Evolutionary conservation across 2,329 filamentous ascomycete genomes (phyloP).

Genomic region (Fusarium phyllophilum): DNA sequence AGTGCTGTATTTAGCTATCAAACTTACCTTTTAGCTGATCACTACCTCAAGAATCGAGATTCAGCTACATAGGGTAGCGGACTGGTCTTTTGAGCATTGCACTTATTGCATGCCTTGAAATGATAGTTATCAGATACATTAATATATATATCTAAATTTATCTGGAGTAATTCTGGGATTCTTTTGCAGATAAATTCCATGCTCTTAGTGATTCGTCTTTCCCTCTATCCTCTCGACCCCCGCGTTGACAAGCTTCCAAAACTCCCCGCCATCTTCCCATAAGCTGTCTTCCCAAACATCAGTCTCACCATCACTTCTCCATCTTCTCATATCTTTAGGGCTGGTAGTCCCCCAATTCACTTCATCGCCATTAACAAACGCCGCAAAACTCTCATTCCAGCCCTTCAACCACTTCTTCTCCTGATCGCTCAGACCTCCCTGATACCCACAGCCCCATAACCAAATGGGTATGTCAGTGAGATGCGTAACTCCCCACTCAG

Average conservation of each 20-base stretch:
- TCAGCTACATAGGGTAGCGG: not conserved
- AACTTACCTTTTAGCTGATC: not conserved
- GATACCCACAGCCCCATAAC: not conserved
- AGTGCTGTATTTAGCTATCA: too few species aligned
- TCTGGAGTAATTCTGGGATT: rapidly evolving
- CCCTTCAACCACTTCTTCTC: not conserved
- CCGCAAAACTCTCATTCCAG: not conserved
- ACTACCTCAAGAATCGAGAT: not conserved
- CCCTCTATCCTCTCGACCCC: rapidly evolving
- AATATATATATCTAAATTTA: not conserved
- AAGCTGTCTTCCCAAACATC: not conserved
- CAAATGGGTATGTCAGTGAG: not conserved
- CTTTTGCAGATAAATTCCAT: rapidly evolving
- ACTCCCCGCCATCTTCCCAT: not conserved
- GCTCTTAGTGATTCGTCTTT: too few species aligned
- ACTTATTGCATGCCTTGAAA: rapidly evolving
- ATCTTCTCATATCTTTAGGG: not conserved
- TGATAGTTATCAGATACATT: not conserved
- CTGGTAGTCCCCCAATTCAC: not conserved
- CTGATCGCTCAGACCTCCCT: not conserved
- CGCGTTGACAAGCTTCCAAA: not conserved
- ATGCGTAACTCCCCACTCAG: not conserved
- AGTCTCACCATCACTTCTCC: not conserved
- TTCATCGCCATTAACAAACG: not conserved
- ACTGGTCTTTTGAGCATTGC: rapidly evolving